Conservation (phyloP, 805 yeast genomes). For the Henningerozyma blattae region DNA sequence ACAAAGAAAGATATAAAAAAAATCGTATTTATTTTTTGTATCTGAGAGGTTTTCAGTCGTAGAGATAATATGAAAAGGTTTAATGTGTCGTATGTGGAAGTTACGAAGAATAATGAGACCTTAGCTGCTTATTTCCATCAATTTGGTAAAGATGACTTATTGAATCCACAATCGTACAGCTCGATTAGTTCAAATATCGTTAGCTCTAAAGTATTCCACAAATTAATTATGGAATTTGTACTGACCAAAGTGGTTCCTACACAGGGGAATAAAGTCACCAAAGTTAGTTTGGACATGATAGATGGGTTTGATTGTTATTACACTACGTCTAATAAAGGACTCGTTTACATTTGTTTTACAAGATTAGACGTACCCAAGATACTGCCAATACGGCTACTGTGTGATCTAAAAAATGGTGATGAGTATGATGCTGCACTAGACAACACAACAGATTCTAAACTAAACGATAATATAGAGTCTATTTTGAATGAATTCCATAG, state of each 20-base stretch:
- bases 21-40: no score
- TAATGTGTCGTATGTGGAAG: slow-evolving; percentile 20
- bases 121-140: slow-evolving; percentile 16
- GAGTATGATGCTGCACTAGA: slow-evolving; percentile 4
- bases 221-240: slow-evolving; percentile 19
- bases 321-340: slow-evolving; percentile 13
- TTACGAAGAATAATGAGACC: slow-evolving; percentile 10
- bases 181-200: slow-evolving; percentile 7
- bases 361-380: slow-evolving; percentile 18
- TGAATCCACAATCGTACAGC: slow-evolving; percentile 14
- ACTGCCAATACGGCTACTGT: slow-evolving; percentile 21
- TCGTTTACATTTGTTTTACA: slow-evolving; percentile 18
- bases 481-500: slow-evolving; percentile 21
- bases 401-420: slow-evolving; percentile 16
- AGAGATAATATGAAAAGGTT: slow-evolving; percentile 11
- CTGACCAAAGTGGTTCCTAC: slow-evolving; percentile 20
- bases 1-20: no score
- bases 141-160: slow-evolving; percentile 1
- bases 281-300: slow-evolving; percentile 22
- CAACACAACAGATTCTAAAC: slow-evolving; percentile 12
- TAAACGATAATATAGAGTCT: slow-evolving; percentile 14
- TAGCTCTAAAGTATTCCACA: slow-evolving; percentile 14
- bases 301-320: slow-evolving; percentile 26
- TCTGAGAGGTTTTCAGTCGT: no score
- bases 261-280: slow-evolving; percentile 24